Evolutionary conservation across 2,329 filamentous ascomycete species (phyloP).

Genomic region (Aspergillus sp.): DNA sequence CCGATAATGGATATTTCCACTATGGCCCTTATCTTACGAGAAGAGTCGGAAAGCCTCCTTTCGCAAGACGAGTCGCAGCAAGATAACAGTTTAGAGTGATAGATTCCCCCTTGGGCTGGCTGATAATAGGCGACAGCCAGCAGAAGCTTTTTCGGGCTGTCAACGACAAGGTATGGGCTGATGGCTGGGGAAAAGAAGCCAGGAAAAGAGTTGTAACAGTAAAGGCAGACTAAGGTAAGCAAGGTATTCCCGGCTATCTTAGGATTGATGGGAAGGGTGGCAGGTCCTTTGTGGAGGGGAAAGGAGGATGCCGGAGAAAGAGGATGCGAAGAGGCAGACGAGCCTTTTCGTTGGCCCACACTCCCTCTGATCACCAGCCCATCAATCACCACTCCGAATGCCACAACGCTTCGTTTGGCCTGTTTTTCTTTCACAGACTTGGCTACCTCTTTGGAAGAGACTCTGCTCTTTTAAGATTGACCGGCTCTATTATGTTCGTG

Average conservation of each 20-base stretch:
- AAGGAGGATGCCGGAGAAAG: constrained; percentile 16
- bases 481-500: not conserved
- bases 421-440: not conserved
- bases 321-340: constrained; percentile 18
- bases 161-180: not conserved
- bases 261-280: not conserved
- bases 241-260: not conserved
- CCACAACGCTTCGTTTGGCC: constrained; percentile 9
- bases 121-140: constrained; percentile 5
- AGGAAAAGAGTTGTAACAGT: not conserved
- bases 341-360: constrained; percentile 23
- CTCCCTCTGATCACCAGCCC: constrained; percentile 13
- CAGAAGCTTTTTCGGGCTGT: constrained; percentile 1
- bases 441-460: not conserved
- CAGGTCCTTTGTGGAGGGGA: constrained; percentile 10
- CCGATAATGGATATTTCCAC: not conserved
- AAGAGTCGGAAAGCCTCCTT: not conserved
- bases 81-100: constrained; percentile 1
- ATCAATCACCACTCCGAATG: not conserved
- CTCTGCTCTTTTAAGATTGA: not conserved
- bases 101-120: constrained; percentile 1
- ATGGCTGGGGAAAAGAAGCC: not conserved
- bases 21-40: not conserved
- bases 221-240: not conserved
- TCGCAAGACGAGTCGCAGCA: not conserved